Base-by-base conservation (phyloP, 148 eudicot species). In the Vaccinium macrocarpon region DNA sequence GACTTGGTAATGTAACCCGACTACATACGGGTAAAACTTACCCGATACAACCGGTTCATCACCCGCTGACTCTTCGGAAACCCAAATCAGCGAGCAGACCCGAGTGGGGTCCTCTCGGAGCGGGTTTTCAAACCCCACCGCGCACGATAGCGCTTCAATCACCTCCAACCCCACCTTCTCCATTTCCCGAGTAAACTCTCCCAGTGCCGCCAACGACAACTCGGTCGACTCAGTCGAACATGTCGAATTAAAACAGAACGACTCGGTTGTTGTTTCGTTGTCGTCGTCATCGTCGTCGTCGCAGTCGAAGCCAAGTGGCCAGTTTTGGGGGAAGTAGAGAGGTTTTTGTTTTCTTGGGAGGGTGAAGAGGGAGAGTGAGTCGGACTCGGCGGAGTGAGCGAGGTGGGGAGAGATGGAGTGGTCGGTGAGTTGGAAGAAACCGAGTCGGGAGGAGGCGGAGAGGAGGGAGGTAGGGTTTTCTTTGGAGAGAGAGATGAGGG, bases 1-100 rank as follows among this genome's bases (percentile, higher is more conserved):
- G 13, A 85, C 84, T 86, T 92, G 95, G 76, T 91, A 95, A 80
- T 89, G 90, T 81, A 95, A 86, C 89, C 94, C 98, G 77, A 95
- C 87, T 5, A 86, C 91, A 88, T 90, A 94, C 84, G 98, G 98
- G 88, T 94, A 95, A 27, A 86, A 59, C 88, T 85, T 84, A 84
- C 88, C 89, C 82, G 85, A 38, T 21, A 21, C 51, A 38, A 66
- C 89, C 64, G 57, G 14, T 68, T 87, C 81, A 11, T 85, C 82
- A 53, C 75, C 88, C 18, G 86, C 81, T 1, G 73, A 49, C 18
- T 81, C 81, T 50, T 88, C 86, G 13, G 93, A 94, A 72, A 95
- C 74, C 97, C 97, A 95, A 93, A 93, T 86, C 85, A 91, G 25
- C 53, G 97, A 86, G 81, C 90, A 82, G 82, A 80, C 75, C 83